A percentile compares a stretch with the other conserved stretches of the same genome.
These are phyloP conservation scores for Parasarocladium wereldwijsianum DNA, from an alignment of 2,329 filamentous ascomycete species.

Conservation along the genomic window DNA sequence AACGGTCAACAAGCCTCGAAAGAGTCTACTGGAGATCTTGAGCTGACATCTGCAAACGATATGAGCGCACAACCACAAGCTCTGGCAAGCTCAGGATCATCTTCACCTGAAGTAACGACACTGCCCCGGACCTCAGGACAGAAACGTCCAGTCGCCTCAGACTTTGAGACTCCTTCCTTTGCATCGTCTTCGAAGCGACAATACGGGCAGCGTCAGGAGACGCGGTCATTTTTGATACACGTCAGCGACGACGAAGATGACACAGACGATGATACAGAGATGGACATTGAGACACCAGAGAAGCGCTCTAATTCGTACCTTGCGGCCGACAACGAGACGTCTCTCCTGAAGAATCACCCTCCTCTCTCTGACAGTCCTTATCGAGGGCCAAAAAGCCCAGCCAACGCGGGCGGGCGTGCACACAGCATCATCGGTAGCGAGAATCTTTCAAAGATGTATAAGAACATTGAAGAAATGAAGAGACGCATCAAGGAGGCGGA, in stretches of 20 bases:
- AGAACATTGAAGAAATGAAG: constrained; percentile 46
- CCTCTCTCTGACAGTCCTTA: constrained; percentile 28
- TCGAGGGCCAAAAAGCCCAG: constrained; percentile 22
- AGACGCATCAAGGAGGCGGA: constrained; percentile 43
- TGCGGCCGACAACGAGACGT: neutral
- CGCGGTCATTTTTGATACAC: constrained; percentile 62
- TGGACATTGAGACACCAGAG: constrained; percentile 47
- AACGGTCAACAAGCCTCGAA: too few relatives aligned
- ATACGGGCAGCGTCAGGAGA: constrained; percentile 42
- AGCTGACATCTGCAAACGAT: too few relatives aligned
- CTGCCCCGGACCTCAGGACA: constrained; percentile 8
- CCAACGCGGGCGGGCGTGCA: neutral
- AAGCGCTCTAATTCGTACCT: constrained; percentile 17
- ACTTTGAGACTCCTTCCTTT: constrained; percentile 46
- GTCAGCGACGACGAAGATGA: constrained; percentile 62
- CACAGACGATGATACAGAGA: constrained; percentile 49
- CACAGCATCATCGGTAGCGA: constrained; percentile 24
- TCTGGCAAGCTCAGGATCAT: constrained; percentile 7
- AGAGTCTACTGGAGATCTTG: too few relatives aligned
- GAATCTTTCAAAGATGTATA: constrained; percentile 35
- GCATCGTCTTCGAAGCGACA: constrained; percentile 38
- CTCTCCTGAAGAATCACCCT: constrained; percentile 8
- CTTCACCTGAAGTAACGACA: constrained; percentile 5
- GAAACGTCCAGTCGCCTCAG: constrained; percentile 45
- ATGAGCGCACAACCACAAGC: too few relatives aligned